phyloP scores from a whole-genome alignment of 148 eudicot genomes.

The Rhododendron ferrugineum region DNA sequence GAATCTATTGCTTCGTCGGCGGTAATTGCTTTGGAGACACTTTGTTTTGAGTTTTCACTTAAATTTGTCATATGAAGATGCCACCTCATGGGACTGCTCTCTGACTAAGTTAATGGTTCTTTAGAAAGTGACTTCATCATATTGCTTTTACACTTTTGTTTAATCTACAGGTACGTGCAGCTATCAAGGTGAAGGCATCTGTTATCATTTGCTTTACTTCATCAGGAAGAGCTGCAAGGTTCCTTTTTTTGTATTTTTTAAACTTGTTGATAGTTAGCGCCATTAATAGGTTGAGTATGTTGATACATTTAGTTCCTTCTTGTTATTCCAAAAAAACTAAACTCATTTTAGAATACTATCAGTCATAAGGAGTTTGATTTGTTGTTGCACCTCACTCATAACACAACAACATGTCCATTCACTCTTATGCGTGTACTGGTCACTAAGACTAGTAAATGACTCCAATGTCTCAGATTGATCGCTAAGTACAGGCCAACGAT shows the following conservation, averaged over 20 bases:
- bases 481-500: constrained; percentile 86
- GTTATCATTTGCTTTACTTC: constrained; percentile 94
- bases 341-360: background rate
- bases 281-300: background rate
- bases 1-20: constrained; percentile 86
- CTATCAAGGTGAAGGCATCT: constrained; percentile 94
- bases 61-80: background rate
- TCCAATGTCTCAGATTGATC: constrained; percentile 43
- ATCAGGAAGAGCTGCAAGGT: constrained; percentile 97
- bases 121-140: background rate
- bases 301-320: too few species aligned
- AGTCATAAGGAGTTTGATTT: background rate
- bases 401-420: background rate
- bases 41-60: background rate
- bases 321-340: background rate
- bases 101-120: background rate
- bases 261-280: background rate
- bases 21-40: constrained; percentile 27
- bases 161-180: constrained; percentile 71
- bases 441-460: background rate
- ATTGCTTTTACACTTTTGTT: background rate
- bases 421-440: background rate
- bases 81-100: background rate
- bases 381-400: background rate
- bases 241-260: background rate